Evolutionary conservation across 192 early-diverging fungal species (phyloP).

Genomic region (Podila minutissima): DNA sequence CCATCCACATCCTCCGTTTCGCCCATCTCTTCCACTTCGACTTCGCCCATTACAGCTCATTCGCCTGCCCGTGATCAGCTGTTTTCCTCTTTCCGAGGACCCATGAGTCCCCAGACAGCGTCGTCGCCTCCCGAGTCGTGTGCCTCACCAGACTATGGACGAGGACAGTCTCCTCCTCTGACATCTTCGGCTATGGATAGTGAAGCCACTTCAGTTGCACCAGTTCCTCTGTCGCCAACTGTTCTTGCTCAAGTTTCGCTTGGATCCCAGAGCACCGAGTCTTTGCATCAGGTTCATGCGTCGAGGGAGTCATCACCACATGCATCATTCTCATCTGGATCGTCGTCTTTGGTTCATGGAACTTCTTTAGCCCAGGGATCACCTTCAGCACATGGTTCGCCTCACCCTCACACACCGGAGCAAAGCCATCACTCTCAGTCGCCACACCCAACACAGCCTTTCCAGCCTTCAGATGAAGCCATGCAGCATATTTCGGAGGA

Average conservation of each 20-base stretch:
- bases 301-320: background rate
- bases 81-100: conserved; percentile 31
- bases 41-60: conserved; percentile 27
- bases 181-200: background rate
- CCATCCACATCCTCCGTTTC: conserved; percentile 32
- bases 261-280: conserved; percentile 1
- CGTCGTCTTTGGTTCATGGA: background rate
- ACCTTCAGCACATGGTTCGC: too few species aligned
- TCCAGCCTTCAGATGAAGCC: background rate
- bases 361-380: background rate
- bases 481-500: background rate
- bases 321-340: background rate
- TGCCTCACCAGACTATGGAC: conserved; percentile 23
- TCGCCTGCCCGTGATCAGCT: conserved; percentile 27
- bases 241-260: conserved; percentile 30
- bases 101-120: conserved; percentile 14
- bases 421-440: background rate
- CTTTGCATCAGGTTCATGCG: background rate
- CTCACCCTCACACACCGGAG: too few species aligned
- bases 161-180: conserved; percentile 15
- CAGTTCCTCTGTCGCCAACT: conserved; percentile 26
- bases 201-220: background rate
- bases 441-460: background rate
- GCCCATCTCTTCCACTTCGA: conserved; percentile 29
- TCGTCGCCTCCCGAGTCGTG: conserved; percentile 37